Evolutionary conservation across 495 filamentous ascomycete genomes (phyloP).

Genomic region (Aspergillus ostianus): DNA sequence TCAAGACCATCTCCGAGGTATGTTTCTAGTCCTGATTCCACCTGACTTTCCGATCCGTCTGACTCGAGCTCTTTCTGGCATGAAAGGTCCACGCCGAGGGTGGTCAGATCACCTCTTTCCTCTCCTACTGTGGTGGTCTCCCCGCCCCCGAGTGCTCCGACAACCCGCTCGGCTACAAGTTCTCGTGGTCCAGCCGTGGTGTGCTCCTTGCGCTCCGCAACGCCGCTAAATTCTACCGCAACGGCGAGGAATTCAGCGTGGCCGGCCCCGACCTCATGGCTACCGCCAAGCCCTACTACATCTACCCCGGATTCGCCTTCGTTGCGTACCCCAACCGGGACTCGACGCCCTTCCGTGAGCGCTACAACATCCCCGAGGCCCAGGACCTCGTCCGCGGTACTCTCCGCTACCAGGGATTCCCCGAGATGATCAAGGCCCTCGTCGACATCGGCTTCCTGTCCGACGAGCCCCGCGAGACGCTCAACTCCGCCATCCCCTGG

Average conservation of each 20-base stretch:
- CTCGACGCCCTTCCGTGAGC: slow-evolving; percentile 79
- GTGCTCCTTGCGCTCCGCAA: slow-evolving; percentile 85
- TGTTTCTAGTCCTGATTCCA: not conserved
- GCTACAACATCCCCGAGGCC: slow-evolving; percentile 85
- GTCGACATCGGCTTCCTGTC: slow-evolving; percentile 82
- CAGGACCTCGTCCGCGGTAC: slow-evolving; percentile 62
- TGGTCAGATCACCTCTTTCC: slow-evolving; percentile 81
- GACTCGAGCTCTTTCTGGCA: not conserved
- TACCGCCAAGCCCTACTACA: slow-evolving; percentile 83
- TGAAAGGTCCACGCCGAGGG: slow-evolving; percentile 63
- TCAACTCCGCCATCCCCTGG: slow-evolving; percentile 67
- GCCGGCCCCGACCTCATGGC: slow-evolving; percentile 74
- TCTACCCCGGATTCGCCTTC: slow-evolving; percentile 86
- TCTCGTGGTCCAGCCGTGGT: slow-evolving; percentile 83
- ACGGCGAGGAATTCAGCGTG: slow-evolving; percentile 67
- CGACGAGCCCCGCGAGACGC: slow-evolving; percentile 58
- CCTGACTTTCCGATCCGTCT: not conserved
- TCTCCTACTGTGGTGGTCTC: slow-evolving; percentile 87
- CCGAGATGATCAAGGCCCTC: slow-evolving; percentile 80
- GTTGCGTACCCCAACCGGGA: slow-evolving; percentile 94
- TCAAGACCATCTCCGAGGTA: slow-evolving; percentile 84
- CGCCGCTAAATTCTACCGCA: slow-evolving; percentile 77
- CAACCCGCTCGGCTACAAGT: slow-evolving; percentile 96
- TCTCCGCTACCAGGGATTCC: slow-evolving; percentile 82
- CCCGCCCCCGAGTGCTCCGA: slow-evolving; percentile 79